Evolutionary conservation across 2,329 filamentous ascomycete species (phyloP).

Genomic region (Diaporthe velutina): DNA sequence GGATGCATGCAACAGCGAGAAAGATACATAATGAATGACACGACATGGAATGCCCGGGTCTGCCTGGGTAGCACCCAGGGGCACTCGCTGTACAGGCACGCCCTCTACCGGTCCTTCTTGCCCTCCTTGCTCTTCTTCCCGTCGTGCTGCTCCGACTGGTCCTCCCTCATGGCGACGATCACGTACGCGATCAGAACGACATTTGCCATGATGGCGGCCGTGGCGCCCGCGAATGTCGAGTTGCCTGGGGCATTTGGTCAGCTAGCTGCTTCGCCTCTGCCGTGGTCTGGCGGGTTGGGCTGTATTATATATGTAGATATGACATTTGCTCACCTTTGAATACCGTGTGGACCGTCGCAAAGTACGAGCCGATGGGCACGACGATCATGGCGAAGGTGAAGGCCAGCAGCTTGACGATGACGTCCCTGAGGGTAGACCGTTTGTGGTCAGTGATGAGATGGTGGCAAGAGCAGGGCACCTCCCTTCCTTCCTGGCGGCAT

Average conservation of each 20-base stretch:
- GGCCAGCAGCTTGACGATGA: slow-evolving; percentile 89
- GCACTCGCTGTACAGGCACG: background rate
- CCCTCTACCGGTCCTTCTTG: slow-evolving; percentile 62
- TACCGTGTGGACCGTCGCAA: slow-evolving; percentile 79
- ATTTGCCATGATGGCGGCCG: slow-evolving; percentile 91
- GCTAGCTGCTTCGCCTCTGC: background rate
- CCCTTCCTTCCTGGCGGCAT: background rate
- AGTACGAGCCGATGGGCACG: slow-evolving; percentile 90
- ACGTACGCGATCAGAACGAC: slow-evolving; percentile 92
- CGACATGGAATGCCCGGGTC: too few species aligned
- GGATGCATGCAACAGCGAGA: background rate
- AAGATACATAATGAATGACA: background rate
- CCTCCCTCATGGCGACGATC: slow-evolving; percentile 91
- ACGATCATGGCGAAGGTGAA: slow-evolving; percentile 95
- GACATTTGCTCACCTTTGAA: slow-evolving; percentile 76
- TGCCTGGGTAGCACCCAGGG: too few species aligned
- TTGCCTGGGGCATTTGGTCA: slow-evolving; percentile 68
- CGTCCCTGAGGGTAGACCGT: slow-evolving; percentile 67
- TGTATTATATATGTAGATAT: background rate
- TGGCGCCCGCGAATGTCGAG: slow-evolving; percentile 85
- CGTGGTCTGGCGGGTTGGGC: too few species aligned
- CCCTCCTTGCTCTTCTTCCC: slow-evolving; percentile 56
- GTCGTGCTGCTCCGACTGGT: slow-evolving; percentile 65
- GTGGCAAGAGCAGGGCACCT: background rate
- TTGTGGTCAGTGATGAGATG: slow-evolving; percentile 36